A percentile compares a stretch with the other conserved stretches of the same genome.
Conservation (phyloP, 352 stramenopile species). For the Pseudoperonospora humuli region DNA sequence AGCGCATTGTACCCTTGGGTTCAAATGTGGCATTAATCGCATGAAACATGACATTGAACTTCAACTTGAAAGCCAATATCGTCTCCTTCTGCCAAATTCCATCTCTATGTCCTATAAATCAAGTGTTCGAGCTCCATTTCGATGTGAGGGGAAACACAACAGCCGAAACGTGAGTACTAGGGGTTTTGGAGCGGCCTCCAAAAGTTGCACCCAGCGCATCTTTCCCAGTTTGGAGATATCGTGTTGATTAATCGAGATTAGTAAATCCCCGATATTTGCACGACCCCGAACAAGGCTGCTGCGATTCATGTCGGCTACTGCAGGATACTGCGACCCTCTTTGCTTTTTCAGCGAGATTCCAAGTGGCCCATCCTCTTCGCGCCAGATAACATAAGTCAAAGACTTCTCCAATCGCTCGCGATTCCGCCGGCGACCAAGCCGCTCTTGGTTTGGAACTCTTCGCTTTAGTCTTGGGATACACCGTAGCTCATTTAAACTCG, state of each 20-base stretch:
- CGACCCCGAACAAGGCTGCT: slow-evolving; percentile 27
- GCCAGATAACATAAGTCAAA: slow-evolving; percentile 52
- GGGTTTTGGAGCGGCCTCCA: slow-evolving; percentile 41
- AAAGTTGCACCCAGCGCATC: slow-evolving; percentile 33
- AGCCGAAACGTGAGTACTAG: slow-evolving; percentile 51
- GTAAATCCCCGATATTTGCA: slow-evolving; percentile 30
- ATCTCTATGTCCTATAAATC: slow-evolving; percentile 33
- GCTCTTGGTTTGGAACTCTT: slow-evolving; percentile 14
- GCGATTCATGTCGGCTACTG: slow-evolving; percentile 34
- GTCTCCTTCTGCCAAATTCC: too few species aligned
- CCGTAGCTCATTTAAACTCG: slow-evolving; percentile 29
- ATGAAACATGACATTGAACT: too few species aligned
- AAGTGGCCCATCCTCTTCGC: slow-evolving; percentile 40
- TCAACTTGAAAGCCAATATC: too few species aligned
- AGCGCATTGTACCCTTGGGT: too few species aligned
- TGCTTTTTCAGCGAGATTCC: slow-evolving; percentile 43
- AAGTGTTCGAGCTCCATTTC: slow-evolving; percentile 21
- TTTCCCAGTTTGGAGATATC: slow-evolving; percentile 41
- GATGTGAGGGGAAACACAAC: slow-evolving; percentile 5
- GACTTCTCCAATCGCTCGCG: slow-evolving; percentile 42
- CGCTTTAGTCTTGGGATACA: slow-evolving; percentile 10
- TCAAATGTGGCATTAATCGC: too few species aligned
- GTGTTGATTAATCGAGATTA: slow-evolving; percentile 57
- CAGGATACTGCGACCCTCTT: slow-evolving; percentile 30
- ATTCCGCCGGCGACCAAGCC: slow-evolving; percentile 13